These are phyloP conservation scores for Xanthoconium purpureum DNA, from an alignment of 768 basidiomycete genomes.

Conservation along the genomic window DNA sequence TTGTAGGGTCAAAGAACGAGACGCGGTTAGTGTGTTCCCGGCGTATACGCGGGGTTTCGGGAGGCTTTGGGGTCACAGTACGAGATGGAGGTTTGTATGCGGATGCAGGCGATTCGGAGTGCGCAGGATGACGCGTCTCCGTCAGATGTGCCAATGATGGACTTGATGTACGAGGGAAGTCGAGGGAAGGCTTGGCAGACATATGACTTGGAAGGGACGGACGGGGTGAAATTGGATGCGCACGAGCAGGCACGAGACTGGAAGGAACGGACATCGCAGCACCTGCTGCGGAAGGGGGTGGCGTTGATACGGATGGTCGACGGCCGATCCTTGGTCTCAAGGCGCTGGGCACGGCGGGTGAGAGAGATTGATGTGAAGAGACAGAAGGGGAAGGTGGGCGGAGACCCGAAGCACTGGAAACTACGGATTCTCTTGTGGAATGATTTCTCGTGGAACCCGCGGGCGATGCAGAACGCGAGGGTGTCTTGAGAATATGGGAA, in stretches of 20 bases:
- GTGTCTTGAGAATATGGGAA: slow-evolving; percentile 24
- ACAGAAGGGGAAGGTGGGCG: slow-evolving; percentile 26
- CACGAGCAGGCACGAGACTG: slow-evolving; percentile 25
- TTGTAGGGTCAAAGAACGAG: slow-evolving; percentile 78
- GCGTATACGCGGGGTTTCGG: slow-evolving; percentile 38
- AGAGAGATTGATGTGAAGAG: slow-evolving; percentile 17
- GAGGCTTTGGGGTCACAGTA: slow-evolving; percentile 28
- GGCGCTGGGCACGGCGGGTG: slow-evolving; percentile 27
- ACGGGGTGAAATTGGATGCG: slow-evolving; percentile 24
- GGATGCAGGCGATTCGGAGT: slow-evolving; percentile 17
- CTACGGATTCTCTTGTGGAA: slow-evolving; percentile 23
- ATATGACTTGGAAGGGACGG: slow-evolving; percentile 12
- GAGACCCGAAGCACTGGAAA: slow-evolving; percentile 11
- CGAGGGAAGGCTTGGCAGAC: slow-evolving; percentile 19
- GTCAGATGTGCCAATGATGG: slow-evolving; percentile 14
- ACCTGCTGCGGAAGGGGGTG: slow-evolving; percentile 30
- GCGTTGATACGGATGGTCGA: slow-evolving; percentile 45
- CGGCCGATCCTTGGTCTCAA: slow-evolving; percentile 37
- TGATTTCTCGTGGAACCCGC: slow-evolving; percentile 27
- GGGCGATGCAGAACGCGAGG: slow-evolving; percentile 44
- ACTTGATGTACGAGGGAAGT: slow-evolving; percentile 14
- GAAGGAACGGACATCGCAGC: slow-evolving; percentile 19
- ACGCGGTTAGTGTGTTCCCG: slow-evolving; percentile 66
- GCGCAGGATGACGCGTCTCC: slow-evolving; percentile 14
- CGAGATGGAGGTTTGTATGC: slow-evolving; percentile 28